Evolutionary conservation across 768 basidiomycete species (phyloP).

Genomic region (Heimioporus sp.): DNA sequence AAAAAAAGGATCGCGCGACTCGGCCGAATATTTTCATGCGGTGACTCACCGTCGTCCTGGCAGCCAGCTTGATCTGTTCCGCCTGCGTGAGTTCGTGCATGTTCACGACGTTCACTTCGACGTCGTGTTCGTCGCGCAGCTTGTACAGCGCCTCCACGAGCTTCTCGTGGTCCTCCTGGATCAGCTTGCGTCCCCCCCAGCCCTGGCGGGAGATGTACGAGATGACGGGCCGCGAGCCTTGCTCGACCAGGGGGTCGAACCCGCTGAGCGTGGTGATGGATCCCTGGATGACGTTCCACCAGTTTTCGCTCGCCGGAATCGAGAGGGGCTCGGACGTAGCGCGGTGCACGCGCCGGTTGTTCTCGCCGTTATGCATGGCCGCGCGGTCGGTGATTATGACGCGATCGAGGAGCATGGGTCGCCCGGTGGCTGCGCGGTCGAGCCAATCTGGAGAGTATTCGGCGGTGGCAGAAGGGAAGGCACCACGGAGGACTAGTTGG

Average conservation of each 20-base stretch:
- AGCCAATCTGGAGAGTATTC: conserved; percentile 84
- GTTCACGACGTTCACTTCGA: conserved; percentile 84
- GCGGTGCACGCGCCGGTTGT: conserved; percentile 69
- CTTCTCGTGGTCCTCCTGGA: conserved; percentile 69
- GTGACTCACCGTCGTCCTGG: conserved; percentile 83
- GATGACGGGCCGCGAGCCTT: conserved; percentile 70
- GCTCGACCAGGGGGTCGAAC: conserved; percentile 41
- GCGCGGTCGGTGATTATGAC: conserved; percentile 85
- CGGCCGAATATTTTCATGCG: conserved; percentile 1
- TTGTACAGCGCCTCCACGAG: conserved; percentile 74
- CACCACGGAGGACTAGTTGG: conserved; percentile 75
- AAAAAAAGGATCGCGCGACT: background rate
- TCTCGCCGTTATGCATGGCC: conserved; percentile 71
- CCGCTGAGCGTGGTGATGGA: conserved; percentile 74
- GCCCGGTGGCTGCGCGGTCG: conserved; percentile 69
- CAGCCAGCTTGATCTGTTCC: conserved; percentile 83
- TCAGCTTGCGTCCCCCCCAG: conserved; percentile 85
- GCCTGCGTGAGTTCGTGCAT: conserved; percentile 78
- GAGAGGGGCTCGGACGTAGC: conserved; percentile 74
- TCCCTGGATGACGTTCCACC: conserved; percentile 82
- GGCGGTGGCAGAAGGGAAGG: conserved; percentile 77
- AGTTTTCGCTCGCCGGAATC: conserved; percentile 70
- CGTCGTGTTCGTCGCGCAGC: conserved; percentile 67
- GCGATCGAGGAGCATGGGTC: conserved; percentile 78
- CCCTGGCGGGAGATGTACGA: conserved; percentile 89